phyloP scores from a whole-genome alignment of 2,329 filamentous ascomycete genomes.

The Ophiostoma australiae region DNA sequence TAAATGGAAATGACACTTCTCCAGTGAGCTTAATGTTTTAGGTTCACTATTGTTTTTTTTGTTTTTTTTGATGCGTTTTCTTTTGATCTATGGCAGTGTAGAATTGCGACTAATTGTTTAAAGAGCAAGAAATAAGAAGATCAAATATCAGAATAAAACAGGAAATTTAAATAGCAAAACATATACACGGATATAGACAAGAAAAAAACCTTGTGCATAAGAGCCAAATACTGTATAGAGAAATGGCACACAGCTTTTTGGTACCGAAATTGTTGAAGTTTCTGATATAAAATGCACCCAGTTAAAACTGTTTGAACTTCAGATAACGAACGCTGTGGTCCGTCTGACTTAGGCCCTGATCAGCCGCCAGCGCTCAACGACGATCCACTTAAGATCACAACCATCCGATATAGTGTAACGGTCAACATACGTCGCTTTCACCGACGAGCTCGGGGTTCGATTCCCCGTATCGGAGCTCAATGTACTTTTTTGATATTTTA shows the following conservation, averaged over 20 bases:
- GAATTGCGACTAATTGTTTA: no score
- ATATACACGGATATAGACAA: no score
- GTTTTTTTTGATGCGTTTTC: not conserved
- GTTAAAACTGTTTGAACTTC: not conserved
- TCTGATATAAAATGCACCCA: no score
- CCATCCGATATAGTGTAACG: conserved; percentile 17
- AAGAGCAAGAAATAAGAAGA: no score
- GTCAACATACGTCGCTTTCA: conserved; percentile 11
- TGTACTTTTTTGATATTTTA: not conserved
- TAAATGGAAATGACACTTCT: not conserved
- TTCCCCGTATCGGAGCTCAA: conserved; percentile 13
- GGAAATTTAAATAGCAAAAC: no score
- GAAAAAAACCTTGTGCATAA: no score
- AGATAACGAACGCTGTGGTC: not conserved
- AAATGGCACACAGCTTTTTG: no score
- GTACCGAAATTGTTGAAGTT: no score
- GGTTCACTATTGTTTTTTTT: not conserved
- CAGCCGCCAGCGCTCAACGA: not conserved
- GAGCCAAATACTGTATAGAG: no score
- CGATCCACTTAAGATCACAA: not conserved
- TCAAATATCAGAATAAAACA: no score
- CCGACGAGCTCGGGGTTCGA: conserved; percentile 12
- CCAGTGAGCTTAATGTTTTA: not conserved
- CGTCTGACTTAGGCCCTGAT: not conserved
- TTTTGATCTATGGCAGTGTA: no score